Evolutionary conservation across 2,329 filamentous ascomycete genomes (phyloP), one percentile per base, ranked within the genome.

Genomic region (Claviceps humidiphila): DNA sequence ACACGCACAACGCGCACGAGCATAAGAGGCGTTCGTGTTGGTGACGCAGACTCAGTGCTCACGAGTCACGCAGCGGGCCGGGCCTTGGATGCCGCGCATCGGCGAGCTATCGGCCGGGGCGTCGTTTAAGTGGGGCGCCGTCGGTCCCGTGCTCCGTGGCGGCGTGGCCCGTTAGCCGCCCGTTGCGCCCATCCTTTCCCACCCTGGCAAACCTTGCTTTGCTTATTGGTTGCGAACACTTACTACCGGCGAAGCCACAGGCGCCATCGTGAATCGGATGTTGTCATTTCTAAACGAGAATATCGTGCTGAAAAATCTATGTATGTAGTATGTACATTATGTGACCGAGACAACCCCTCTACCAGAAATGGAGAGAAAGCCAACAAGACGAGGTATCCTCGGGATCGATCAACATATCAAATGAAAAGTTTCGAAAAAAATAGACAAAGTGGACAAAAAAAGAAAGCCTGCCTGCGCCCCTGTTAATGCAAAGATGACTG

Each of bases 401-500:
- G 9, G 30, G 30, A 34, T 34, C 30, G 9, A 11, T 11, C 30
- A 34, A 34, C 9, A 34, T 9, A 34, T 34, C 30, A 4, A 34
- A 34, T 11, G 30, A 34, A 11, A 11, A 1, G 30, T 34, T 34
- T 11, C 9, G 8, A 34, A 17, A 16, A 16, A 37, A 43, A 46
- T 30, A 13, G 41, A n/a, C 7, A 20, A 50, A 45, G 22, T 38
- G 11, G 16, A n/a, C 8, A 17, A 50, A 13, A 51, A 7, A 17
- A 50, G n/a, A 51, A 39, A 51, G 49, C 42, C 49, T 43, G 13
- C 49, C 49, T 34, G 20, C 41, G 49, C 49, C 39, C 34, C 43
- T 46, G 13, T 46, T 51, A 9, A 45, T 45, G 41, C 30, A 30
- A 39, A 45, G 26, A 45, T 14, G n/a, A 50, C 7, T 39, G 17